Base-by-base conservation (phyloP, 1,139 yeast genomes). In the Pichia sp. region DNA sequence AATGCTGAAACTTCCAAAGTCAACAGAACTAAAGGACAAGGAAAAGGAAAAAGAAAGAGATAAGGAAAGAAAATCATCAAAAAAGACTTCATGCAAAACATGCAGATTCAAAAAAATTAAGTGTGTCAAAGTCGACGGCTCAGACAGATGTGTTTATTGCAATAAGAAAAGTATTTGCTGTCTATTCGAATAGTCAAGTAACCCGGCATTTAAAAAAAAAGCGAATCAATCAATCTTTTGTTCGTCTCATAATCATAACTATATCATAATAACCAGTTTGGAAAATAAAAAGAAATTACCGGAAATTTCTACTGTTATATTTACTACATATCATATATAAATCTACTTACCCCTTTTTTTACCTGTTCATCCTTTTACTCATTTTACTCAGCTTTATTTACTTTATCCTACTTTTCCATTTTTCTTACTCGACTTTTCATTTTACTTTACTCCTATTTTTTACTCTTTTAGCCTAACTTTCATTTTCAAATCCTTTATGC, bases 41-140 rank as follows among this genome's bases (percentile, higher is more conserved):
- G 23, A 23, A 4, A 13, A 11, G 11, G 34, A 31, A 31, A 31
- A 31, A 31, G 34, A 31, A 8, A 31, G 11, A 31, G 34, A 31
- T 5, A 40, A 32, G 16, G 55, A 44, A 8, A 45, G 57, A 36
- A 62, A 60, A 50, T 52, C 60, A 10, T 62, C 67, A 16, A 66
- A 66, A 50, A 66, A 66, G 54, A 67, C 71, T 8, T 65, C 69
- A 4, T 68, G 72, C 53, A 60, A 56, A 50, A 62, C 64, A 30
- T 68, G 72, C 52, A 60, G 72, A 51, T 61, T 61, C 49, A 66
- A 67, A 57, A 68, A 68, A 52, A 66, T 68, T 34, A 68, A 66
- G 53, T 68, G 72, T 55, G 62, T 66, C 45, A 68, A 66, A 54
- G 52, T 62, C 16, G 67, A 64, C 41, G 63, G 60, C 13, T 54